Base-by-base conservation (phyloP, 2,329 filamentous ascomycete species). In the Tolypocladium ophioglossoides region DNA sequence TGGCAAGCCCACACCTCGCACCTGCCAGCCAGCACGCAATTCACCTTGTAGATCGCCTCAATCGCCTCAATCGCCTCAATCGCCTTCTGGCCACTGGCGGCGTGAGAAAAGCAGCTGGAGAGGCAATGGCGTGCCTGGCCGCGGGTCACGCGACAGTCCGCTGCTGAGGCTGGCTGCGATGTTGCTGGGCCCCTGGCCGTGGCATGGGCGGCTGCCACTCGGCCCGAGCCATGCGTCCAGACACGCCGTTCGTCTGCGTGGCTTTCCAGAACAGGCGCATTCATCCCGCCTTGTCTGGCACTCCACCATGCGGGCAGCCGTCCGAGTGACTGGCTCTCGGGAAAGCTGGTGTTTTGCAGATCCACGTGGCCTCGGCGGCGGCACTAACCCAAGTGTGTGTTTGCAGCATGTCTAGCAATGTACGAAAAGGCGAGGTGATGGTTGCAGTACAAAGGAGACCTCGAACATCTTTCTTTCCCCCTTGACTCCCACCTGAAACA, bases 301-400 rank as follows among this genome's bases (percentile, higher is more conserved):
- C n/a, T n/a, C n/a, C n/a, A n/a, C n/a, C n/a, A n/a, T n/a, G n/a
- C n/a, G n/a, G n/a, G n/a, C n/a, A n/a, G n/a, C n/a, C n/a, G n/a
- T n/a, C n/a, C n/a, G n/a, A 57, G 44, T 37, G 46, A 27, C 22
- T 35, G 41, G 9, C 40, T 8, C 11, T 44, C 20, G 54, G 54
- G 24, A 37, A 49, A 10, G 55, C 54, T 46, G 56, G 56, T 8
- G 32, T 44, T 14, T n/a, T 57, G 46, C 56, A 58, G 24, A 52
- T 58, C 48, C 54, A 56, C n/a, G 56, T 56, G n/a, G 52, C 56
- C 22, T 49, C 27, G 56, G 56, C 14, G 24, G 51, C 3, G 52
- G 49, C 4, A 56, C 56, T 51, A 54, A 56, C 37, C n/a, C 49
- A 16, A 54, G 55, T 53, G 47, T 56, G 12, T 27, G n/a, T n/a